phyloP scores from a whole-genome alignment of 306 rosid species.

The Cucumis sativus region DNA sequence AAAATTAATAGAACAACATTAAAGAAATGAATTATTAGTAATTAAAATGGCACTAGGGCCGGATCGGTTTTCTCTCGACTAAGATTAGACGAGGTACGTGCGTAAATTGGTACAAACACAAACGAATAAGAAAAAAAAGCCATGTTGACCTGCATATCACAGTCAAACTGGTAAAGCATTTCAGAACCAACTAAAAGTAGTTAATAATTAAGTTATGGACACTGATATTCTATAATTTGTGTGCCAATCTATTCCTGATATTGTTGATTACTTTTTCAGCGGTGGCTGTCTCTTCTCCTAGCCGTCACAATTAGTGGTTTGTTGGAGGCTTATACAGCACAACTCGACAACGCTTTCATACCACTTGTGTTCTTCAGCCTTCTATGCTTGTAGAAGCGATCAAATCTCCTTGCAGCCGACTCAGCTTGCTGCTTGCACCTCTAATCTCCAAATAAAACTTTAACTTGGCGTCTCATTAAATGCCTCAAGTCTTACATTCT shows the following conservation, averaged over 20 bases:
- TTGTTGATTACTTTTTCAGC: slow-evolving; percentile 37
- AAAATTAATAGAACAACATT: neutral
- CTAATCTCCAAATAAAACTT: slow-evolving; percentile 9
- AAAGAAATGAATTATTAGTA: neutral
- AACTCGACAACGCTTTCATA: slow-evolving; percentile 91
- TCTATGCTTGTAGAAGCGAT: slow-evolving; percentile 51
- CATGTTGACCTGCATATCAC: neutral
- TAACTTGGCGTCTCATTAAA: neutral
- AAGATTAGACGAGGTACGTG: too few species aligned
- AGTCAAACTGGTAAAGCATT: neutral
- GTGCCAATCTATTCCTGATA: slow-evolving; percentile 13
- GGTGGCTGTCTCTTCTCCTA: slow-evolving; percentile 64
- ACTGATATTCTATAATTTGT: neutral
- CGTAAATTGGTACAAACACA: too few species aligned
- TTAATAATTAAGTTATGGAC: neutral
- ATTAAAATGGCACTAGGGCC: too few species aligned
- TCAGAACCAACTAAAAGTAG: neutral
- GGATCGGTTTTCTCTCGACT: too few species aligned
- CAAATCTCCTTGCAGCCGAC: neutral
- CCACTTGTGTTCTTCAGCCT: slow-evolving; percentile 89
- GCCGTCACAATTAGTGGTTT: slow-evolving; percentile 85
- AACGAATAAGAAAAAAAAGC: neutral
- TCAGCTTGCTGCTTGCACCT: slow-evolving; percentile 5
- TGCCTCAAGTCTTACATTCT: neutral
- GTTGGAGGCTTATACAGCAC: slow-evolving; percentile 94